Evolutionary conservation across 2,329 filamentous ascomycete species (phyloP), one percentile per base, ranked within the genome.

Genomic region (Metarhizium album): DNA sequence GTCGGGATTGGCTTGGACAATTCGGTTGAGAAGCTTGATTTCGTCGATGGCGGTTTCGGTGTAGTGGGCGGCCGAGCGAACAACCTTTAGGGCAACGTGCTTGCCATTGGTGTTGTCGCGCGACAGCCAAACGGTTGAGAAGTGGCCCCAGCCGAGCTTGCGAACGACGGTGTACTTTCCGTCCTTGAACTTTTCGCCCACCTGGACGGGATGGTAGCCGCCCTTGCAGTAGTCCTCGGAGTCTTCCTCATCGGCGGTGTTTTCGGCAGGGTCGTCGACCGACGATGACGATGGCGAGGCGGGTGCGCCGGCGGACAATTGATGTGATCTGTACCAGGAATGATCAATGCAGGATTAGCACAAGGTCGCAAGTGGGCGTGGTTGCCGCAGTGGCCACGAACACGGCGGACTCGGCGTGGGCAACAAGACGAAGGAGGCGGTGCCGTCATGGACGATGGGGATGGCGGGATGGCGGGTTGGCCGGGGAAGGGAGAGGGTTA

Each of bases 201-300:
- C 86, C 61, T 83, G 79, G 47, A 98, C 93, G 2, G 93, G 93
- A 66, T 98, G 93, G 70, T 97, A 98, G 54, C 93, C 93, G 63
- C 93, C 93, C 72, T 97, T 97, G 80, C 91, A 96, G 74, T 98
- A 98, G 70, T 98, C 93, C 71, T 97, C 91, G 46, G 89, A 95
- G 70, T 98, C 93, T 72, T 98, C 93, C 72, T 98, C 93, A 67
- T 97, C 93, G 64, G 90, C 91, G 38, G 91, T 95, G 66, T 93
- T 90, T 63, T 96, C 90, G 68, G 86, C 82, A 60, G 81, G 78
- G 67, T 95, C 90, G 70, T 91, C 90, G 60, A 82, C 83, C 45
- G 87, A 87, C 54, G 84, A 87, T 51, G 87, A 86, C 48, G 85
- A 85, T 53, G 87, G 86, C 55, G 89, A 91, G 60, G 84, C 75